These are phyloP conservation scores for Prunella vulgaris DNA, from an alignment of 257 asterid genomes.

Conservation along the genomic window DNA sequence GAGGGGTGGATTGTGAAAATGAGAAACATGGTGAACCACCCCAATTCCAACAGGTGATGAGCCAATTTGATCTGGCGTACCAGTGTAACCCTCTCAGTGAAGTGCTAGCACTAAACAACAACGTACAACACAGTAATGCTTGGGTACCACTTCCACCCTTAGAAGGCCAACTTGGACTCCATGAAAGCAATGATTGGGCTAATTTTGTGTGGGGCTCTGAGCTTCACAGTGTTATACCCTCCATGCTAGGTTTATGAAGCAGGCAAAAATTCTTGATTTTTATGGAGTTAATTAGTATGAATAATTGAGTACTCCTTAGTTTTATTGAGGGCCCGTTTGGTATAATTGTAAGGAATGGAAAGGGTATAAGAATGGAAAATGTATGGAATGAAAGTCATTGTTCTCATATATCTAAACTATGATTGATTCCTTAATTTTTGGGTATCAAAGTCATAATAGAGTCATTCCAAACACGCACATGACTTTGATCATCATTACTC, in stretches of 20 bases:
- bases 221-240: conserved; percentile 43
- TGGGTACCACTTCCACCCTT: conserved; percentile 35
- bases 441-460: too few relatives aligned
- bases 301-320: too few relatives aligned
- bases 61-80: conserved; percentile 31
- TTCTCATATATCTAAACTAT: too few relatives aligned
- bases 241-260: conserved; percentile 36
- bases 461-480: too few relatives aligned
- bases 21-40: not conserved
- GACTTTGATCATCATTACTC: too few relatives aligned
- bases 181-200: conserved; percentile 43
- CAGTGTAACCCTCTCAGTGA: conserved; percentile 39
- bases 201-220: conserved; percentile 56
- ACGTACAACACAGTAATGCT: conserved; percentile 29
- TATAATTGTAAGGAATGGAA: too few relatives aligned
- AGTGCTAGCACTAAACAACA: conserved; percentile 24
- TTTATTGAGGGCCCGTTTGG: too few relatives aligned
- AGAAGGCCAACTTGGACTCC: conserved; percentile 41
- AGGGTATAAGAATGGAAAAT: too few relatives aligned
- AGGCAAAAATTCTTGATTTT: not conserved
- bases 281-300: too few relatives aligned
- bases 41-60: conserved; percentile 23
- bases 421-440: too few relatives aligned
- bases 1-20: not conserved
- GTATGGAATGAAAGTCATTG: too few relatives aligned